These are phyloP conservation scores for Rugonectria rugulosa DNA, from an alignment of 2,329 filamentous ascomycete species.

Conservation along the genomic window DNA sequence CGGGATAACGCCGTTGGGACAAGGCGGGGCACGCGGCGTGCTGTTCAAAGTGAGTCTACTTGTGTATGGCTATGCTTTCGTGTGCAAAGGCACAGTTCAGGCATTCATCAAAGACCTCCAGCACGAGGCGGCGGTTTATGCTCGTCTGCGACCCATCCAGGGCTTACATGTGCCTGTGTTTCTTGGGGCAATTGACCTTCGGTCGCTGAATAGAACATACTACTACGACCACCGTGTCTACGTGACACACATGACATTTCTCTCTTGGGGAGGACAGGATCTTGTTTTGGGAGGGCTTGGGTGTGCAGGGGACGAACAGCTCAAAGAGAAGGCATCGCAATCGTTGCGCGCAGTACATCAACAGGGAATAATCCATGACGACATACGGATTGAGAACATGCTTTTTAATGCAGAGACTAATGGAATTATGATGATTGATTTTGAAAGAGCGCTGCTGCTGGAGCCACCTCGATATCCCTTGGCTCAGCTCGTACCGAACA, in stretches of 20 bases:
- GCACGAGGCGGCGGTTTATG: constrained; percentile 47
- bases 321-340: constrained; percentile 20
- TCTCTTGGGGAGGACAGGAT: constrained; percentile 45
- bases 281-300: neutral
- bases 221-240: constrained; percentile 44
- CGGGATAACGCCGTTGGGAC: neutral
- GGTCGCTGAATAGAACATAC: constrained; percentile 41
- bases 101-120: constrained; percentile 44
- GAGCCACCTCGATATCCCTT: constrained; percentile 27
- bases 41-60: constrained; percentile 52
- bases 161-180: constrained; percentile 48
- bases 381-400: constrained; percentile 38
- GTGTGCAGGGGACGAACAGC: neutral
- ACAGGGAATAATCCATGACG: constrained; percentile 38
- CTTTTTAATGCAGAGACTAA: constrained; percentile 35
- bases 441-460: constrained; percentile 37
- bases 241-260: constrained; percentile 43
- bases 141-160: constrained; percentile 43
- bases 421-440: constrained; percentile 43
- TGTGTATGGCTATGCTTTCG: constrained; percentile 52
- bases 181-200: constrained; percentile 43
- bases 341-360: constrained; percentile 34
- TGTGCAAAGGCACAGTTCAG: constrained; percentile 49
- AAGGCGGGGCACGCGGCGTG: constrained; percentile 22
- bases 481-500: constrained; percentile 34